Percentiles rank a stretch among this genome's conserved stretches.
These are phyloP conservation scores for Serendipita sp. DNA, from an alignment of 768 basidiomycete species.

Conservation along the genomic window DNA sequence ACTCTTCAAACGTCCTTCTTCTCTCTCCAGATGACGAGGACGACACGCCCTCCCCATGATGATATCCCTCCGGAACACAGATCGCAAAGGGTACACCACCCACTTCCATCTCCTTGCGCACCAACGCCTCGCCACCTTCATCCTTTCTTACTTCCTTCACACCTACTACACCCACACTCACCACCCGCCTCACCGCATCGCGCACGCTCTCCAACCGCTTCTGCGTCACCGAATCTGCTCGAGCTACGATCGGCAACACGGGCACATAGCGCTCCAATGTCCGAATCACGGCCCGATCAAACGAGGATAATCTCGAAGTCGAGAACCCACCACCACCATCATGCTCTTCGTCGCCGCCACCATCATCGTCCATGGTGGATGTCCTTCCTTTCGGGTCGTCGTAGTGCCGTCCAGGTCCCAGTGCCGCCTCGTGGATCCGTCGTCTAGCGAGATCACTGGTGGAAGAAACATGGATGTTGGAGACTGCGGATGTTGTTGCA, in stretches of 20 bases:
- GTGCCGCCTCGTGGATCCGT: neutral
- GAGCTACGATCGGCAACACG: neutral
- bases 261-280: neutral
- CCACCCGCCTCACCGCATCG: neutral
- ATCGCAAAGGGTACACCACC: conserved; percentile 56
- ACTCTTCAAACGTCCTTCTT: neutral
- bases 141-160: neutral
- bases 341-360: neutral
- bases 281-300: neutral
- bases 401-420: neutral
- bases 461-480: too few relatives aligned
- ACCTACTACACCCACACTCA: too few relatives aligned
- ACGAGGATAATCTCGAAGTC: too few relatives aligned
- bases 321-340: too few relatives aligned
- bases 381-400: neutral
- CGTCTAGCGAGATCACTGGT: too few relatives aligned
- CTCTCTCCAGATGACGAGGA: neutral
- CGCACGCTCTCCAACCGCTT: neutral
- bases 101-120: neutral
- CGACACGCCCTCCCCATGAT: conserved; percentile 57
- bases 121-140: neutral
- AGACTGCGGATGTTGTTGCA: neutral
- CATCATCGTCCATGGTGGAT: neutral
- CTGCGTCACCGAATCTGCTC: neutral
- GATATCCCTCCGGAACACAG: conserved; percentile 70